A percentile compares a stretch with the other conserved stretches of the same genome.
Conservation (phyloP, 768 basidiomycete species). For the Rickenella mellea region DNA sequence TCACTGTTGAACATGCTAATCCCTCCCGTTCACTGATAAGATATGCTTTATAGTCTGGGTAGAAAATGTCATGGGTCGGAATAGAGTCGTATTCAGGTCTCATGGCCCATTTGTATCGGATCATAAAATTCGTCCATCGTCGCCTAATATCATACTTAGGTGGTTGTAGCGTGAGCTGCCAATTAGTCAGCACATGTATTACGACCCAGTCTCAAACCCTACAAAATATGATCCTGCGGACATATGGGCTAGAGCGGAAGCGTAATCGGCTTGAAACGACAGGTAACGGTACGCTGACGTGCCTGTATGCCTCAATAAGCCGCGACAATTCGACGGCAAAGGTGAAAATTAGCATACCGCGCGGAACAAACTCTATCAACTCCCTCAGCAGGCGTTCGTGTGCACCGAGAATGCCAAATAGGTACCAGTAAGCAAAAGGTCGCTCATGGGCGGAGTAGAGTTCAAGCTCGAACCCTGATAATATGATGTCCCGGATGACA, state of each 20-base stretch:
- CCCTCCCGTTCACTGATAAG: neutral
- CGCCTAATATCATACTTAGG: neutral
- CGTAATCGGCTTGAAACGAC: neutral
- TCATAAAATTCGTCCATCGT: neutral
- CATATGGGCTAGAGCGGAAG: neutral
- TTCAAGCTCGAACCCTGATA: constrained; percentile 71
- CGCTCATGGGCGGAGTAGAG: constrained; percentile 61
- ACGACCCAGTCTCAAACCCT: neutral
- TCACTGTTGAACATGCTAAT: too few relatives aligned
- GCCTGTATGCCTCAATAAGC: neutral
- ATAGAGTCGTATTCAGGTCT: neutral
- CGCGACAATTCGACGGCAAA: neutral
- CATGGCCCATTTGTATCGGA: neutral
- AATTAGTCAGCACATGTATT: neutral
- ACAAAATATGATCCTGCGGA: neutral
- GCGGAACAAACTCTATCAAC: neutral
- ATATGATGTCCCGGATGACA: constrained; percentile 54
- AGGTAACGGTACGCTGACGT: neutral
- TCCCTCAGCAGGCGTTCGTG: neutral
- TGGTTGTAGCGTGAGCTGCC: neutral
- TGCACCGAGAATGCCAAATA: neutral
- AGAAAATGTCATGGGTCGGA: neutral
- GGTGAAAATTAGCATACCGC: neutral
- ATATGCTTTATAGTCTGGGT: neutral
- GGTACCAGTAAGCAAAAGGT: constrained; percentile 71